phyloP scores from a whole-genome alignment of 139 green algal species.

The Chlamydomonas sphaeroides region DNA sequence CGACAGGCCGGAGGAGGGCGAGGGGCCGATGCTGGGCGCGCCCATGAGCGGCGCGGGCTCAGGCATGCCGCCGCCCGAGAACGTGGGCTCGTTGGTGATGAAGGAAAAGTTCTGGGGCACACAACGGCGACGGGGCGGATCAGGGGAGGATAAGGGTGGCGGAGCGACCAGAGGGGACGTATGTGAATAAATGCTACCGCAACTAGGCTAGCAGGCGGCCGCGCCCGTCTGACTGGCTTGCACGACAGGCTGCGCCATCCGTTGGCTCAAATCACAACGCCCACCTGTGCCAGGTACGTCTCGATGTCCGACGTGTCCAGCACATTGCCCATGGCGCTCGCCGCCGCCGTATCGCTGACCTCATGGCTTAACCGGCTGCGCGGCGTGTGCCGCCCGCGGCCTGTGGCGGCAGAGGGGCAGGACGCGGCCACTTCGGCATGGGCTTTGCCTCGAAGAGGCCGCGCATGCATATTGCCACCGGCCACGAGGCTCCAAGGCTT shows the following conservation, averaged over 20 bases:
- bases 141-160: too few relatives aligned
- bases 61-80: neutral
- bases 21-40: neutral
- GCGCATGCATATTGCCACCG: neutral
- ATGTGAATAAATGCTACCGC: too few relatives aligned
- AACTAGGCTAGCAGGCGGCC: too few relatives aligned
- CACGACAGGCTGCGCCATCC: too few relatives aligned
- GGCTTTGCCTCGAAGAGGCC: too few relatives aligned
- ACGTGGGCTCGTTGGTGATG: neutral
- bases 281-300: conserved; percentile 20
- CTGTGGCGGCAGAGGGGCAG: neutral
- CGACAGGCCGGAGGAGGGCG: neutral
- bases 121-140: too few relatives aligned
- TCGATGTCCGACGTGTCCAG: conserved; percentile 35
- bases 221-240: too few relatives aligned
- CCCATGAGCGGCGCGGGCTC: neutral
- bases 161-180: too few relatives aligned
- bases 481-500: neutral
- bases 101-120: conserved; percentile 45
- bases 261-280: too few relatives aligned
- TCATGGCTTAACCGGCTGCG: conserved; percentile 25
- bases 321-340: conserved; percentile 2
- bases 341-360: conserved; percentile 4
- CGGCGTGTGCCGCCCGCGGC: conserved; percentile 34
- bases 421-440: too few relatives aligned